Evolutionary conservation across 495 filamentous ascomycete genomes (phyloP).

Genomic region (Aspergillus cristatus): DNA sequence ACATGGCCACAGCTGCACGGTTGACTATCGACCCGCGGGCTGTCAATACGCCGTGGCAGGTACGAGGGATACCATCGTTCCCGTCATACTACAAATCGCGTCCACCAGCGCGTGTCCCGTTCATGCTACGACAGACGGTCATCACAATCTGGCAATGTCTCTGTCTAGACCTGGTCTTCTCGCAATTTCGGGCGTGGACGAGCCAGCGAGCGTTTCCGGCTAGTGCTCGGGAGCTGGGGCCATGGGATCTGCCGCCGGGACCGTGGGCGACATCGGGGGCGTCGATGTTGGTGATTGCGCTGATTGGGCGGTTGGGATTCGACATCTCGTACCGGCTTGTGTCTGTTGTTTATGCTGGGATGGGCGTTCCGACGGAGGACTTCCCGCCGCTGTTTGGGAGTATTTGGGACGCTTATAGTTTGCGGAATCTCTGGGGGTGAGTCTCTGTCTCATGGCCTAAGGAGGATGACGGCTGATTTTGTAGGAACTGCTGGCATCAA

Average conservation of each 20-base stretch:
- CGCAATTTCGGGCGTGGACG: conserved; percentile 3
- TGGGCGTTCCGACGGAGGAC: conserved; percentile 7
- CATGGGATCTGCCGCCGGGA: conserved; percentile 2
- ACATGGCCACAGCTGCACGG: too few species aligned
- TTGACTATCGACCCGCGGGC: too few species aligned
- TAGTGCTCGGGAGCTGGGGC: neutral
- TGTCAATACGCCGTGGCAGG: conserved; percentile 13
- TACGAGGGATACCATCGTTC: conserved; percentile 8
- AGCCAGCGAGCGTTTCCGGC: conserved; percentile 5
- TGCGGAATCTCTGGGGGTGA: conserved; percentile 25
- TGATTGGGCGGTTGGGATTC: conserved; percentile 8
- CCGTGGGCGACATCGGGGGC: conserved; percentile 5
- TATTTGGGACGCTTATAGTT: conserved; percentile 21
- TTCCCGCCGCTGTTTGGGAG: conserved; percentile 26
- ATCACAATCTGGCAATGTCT: conserved; percentile 14
- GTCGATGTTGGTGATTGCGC: conserved; percentile 5
- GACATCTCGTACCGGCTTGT: conserved; percentile 8
- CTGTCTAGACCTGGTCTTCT: conserved; percentile 5
- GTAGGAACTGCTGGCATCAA: conserved; percentile 36
- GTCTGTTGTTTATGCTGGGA: conserved; percentile 11
- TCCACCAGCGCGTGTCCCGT: conserved; percentile 3
- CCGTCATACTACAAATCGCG: conserved; percentile 8
- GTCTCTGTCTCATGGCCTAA: conserved; percentile 1
- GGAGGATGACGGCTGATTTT: too few species aligned
- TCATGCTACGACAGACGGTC: conserved; percentile 9